Conservation (phyloP, 176 grass and related monocot genomes). For the Aegilops longissima region DNA sequence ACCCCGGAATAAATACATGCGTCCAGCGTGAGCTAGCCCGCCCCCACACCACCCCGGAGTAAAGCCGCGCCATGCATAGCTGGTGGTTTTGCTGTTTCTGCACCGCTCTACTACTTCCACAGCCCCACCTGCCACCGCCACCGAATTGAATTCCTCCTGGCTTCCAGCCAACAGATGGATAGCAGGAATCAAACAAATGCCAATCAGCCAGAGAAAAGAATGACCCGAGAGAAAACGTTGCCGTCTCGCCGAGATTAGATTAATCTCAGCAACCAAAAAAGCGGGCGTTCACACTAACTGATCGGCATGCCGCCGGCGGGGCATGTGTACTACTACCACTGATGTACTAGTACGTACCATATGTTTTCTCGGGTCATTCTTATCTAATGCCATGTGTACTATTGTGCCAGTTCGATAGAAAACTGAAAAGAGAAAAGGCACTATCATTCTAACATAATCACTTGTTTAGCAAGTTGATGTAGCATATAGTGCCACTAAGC, state of each 20-base stretch:
- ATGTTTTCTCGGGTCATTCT: neutral
- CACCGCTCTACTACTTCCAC: neutral
- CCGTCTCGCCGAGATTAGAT: neutral
- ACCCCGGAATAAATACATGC: neutral
- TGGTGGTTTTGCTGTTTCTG: neutral
- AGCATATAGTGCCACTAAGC: no score
- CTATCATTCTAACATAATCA: neutral
- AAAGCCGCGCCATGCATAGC: neutral
- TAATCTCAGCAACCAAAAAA: neutral
- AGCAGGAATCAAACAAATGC: neutral
- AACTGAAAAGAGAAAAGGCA: neutral
- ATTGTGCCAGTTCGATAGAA: neutral
- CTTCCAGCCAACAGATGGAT: neutral
- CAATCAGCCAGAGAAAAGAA: neutral
- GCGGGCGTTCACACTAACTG: neutral
- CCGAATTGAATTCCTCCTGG: neutral
- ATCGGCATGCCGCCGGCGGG: no score
- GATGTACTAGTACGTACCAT: no score
- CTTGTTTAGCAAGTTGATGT: neutral
- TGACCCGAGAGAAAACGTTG: neutral
- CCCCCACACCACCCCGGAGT: neutral
- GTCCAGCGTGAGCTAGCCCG: neutral
- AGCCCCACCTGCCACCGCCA: neutral
- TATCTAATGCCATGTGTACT: neutral
- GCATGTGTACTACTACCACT: neutral